These are phyloP conservation scores for Yarrowia yakushimensis DNA, from an alignment of 805 yeast species.

Conservation along the genomic window DNA sequence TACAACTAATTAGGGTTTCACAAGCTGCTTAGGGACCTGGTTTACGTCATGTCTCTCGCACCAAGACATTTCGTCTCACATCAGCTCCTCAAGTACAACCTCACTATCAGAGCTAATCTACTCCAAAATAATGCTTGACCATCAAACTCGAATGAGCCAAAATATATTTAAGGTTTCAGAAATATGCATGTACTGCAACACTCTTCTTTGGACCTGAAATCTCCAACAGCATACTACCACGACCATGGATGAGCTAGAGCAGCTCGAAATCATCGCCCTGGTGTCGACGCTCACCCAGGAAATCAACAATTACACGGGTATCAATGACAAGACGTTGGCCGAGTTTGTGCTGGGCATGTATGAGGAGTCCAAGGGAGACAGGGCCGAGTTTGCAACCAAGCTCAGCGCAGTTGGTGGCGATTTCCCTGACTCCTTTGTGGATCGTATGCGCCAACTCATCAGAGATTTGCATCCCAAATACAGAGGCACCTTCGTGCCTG, in stretches of 20 bases:
- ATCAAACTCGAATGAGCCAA: neutral
- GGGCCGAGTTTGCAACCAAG: constrained; percentile 40
- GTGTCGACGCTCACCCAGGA: constrained; percentile 39
- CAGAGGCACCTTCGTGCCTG: neutral
- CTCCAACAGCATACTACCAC: neutral
- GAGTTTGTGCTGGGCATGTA: constrained; percentile 47
- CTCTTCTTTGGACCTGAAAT: neutral
- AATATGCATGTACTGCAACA: neutral
- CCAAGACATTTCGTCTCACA: no score
- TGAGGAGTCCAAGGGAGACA: constrained; percentile 33
- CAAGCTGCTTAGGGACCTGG: no score
- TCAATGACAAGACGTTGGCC: constrained; percentile 46
- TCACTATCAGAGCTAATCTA: no score
- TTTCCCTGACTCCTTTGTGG: constrained; percentile 36
- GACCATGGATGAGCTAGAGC: constrained; percentile 36
- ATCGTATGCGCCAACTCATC: constrained; percentile 35
- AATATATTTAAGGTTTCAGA: neutral
- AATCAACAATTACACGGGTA: constrained; percentile 38
- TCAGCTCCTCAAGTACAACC: neutral
- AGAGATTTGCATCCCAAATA: constrained; percentile 37
- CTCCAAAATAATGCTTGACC: no score
- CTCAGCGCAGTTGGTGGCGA: constrained; percentile 47
- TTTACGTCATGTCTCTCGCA: no score
- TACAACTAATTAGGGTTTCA: no score
- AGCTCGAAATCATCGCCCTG: constrained; percentile 37